Conservation (phyloP, 225 moss, liverwort and hornwort species). For the Ulota crispa region DNA sequence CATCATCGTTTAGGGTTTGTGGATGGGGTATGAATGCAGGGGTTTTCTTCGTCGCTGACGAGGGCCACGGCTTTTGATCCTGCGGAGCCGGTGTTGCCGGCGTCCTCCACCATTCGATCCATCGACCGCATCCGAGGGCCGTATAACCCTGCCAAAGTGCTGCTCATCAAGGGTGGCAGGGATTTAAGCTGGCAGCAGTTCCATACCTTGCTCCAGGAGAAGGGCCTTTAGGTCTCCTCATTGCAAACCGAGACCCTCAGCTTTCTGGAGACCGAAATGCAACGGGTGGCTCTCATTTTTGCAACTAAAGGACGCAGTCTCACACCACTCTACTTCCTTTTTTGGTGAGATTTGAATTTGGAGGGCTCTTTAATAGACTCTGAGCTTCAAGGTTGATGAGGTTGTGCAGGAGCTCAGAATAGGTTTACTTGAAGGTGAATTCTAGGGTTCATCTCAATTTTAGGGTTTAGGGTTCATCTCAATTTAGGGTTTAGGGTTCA, state of each 20-base stretch:
- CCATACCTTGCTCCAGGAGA: slow-evolving; percentile 43
- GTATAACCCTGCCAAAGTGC: slow-evolving; percentile 61
- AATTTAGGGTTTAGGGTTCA: background rate
- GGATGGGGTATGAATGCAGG: slow-evolving; percentile 36
- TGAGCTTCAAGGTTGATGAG: background rate
- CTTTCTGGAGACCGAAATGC: slow-evolving; percentile 70
- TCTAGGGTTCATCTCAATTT: background rate
- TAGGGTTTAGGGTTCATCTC: background rate
- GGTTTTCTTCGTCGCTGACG: slow-evolving; percentile 85
- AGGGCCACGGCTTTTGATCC: slow-evolving; percentile 65
- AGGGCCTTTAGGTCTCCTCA: slow-evolving; percentile 35
- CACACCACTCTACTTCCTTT: slow-evolving; percentile 55
- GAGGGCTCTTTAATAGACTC: background rate
- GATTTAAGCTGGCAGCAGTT: slow-evolving; percentile 78
- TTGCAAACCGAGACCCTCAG: slow-evolving; percentile 70
- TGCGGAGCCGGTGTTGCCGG: slow-evolving; percentile 62
- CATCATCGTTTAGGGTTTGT: background rate
- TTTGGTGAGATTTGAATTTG: slow-evolving; percentile 84
- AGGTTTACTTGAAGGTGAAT: background rate
- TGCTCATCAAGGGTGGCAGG: slow-evolving; percentile 64
- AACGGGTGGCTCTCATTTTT: slow-evolving; percentile 67
- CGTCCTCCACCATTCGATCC: slow-evolving; percentile 54
- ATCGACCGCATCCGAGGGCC: slow-evolving; percentile 82
- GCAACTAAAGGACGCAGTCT: slow-evolving; percentile 58
- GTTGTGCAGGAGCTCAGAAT: background rate